Evolutionary conservation across 495 filamentous ascomycete species (phyloP).

Genomic region (Trichoderma gamsii): DNA sequence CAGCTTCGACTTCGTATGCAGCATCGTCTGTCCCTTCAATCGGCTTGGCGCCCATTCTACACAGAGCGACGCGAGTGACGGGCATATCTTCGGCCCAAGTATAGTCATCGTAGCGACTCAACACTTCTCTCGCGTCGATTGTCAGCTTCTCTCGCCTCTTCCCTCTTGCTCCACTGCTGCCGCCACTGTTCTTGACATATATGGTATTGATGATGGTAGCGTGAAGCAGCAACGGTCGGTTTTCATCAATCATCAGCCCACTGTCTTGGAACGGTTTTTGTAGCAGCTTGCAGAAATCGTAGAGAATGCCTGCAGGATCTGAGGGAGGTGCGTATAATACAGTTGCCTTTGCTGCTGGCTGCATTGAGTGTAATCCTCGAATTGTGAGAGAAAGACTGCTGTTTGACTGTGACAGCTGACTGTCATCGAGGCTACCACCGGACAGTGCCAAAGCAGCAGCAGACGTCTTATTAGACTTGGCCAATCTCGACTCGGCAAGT

Average conservation of each 20-base stretch:
- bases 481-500: conserved; percentile 27
- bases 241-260: conserved; percentile 55
- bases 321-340: conserved; percentile 44
- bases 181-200: conserved; percentile 52
- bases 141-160: conserved; percentile 36
- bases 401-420: conserved; percentile 9
- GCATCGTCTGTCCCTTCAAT: conserved; percentile 38
- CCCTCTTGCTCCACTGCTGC: conserved; percentile 25
- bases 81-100: conserved; percentile 58
- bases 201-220: conserved; percentile 85
- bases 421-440: not conserved
- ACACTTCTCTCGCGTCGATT: conserved; percentile 47
- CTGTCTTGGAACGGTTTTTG: conserved; percentile 54
- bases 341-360: conserved; percentile 29
- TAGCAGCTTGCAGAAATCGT: conserved; percentile 58
- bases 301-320: conserved; percentile 52
- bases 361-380: conserved; percentile 44
- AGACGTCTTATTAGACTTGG: conserved; percentile 16
- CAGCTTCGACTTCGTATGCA: conserved; percentile 48
- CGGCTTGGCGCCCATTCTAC: conserved; percentile 71
- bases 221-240: conserved; percentile 67
- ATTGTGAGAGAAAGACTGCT: conserved; percentile 35
- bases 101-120: conserved; percentile 46
- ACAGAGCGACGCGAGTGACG: conserved; percentile 62
- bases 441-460: not conserved